Percentiles rank a stretch among this genome's conserved stretches.
Conservation (phyloP, 1,284 basidiomycete genomes). For the Porodaedalea pini region DNA sequence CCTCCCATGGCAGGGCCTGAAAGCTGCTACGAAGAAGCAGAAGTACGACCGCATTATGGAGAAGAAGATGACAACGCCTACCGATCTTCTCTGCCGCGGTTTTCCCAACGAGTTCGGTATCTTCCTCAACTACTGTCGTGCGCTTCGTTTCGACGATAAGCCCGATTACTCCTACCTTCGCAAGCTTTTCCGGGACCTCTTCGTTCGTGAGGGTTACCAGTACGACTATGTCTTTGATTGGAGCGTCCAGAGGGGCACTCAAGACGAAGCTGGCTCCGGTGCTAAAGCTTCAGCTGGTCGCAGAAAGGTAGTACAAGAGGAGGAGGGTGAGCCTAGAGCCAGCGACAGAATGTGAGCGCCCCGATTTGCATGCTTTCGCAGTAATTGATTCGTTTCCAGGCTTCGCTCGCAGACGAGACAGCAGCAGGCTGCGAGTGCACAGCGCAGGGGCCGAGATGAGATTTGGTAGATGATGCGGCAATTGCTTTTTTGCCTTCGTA, state of each 20-base stretch:
- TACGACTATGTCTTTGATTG: slow-evolving; percentile 99
- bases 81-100: slow-evolving; percentile 91
- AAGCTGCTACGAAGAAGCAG: slow-evolving; percentile 99
- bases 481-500: slow-evolving; percentile 21
- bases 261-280: slow-evolving; percentile 61
- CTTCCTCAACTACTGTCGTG: slow-evolving; percentile 96
- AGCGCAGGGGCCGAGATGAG: slow-evolving; percentile 64
- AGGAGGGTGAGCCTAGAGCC: slow-evolving; percentile 67
- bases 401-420: slow-evolving; percentile 82
- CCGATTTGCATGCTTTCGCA: slow-evolving; percentile 27
- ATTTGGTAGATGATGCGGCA: slow-evolving; percentile 61
- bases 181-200: slow-evolving; percentile 97
- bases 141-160: slow-evolving; percentile 96
- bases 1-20: slow-evolving; percentile 96
- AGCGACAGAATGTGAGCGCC: slow-evolving; percentile 76
- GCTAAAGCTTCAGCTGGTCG: slow-evolving; percentile 58
- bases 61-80: slow-evolving; percentile 99
- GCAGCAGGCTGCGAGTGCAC: slow-evolving; percentile 65
- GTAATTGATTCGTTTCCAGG: slow-evolving; percentile 38
- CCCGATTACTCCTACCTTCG: slow-evolving; percentile 97
- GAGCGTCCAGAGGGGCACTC: slow-evolving; percentile 80
- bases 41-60: slow-evolving; percentile 99
- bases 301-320: slow-evolving; percentile 75
- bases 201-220: slow-evolving; percentile 95
- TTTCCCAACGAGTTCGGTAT: slow-evolving; percentile 98